phyloP scores from a whole-genome alignment of 1,139 yeast species.

The Nakaseomyces delphensis region DNA sequence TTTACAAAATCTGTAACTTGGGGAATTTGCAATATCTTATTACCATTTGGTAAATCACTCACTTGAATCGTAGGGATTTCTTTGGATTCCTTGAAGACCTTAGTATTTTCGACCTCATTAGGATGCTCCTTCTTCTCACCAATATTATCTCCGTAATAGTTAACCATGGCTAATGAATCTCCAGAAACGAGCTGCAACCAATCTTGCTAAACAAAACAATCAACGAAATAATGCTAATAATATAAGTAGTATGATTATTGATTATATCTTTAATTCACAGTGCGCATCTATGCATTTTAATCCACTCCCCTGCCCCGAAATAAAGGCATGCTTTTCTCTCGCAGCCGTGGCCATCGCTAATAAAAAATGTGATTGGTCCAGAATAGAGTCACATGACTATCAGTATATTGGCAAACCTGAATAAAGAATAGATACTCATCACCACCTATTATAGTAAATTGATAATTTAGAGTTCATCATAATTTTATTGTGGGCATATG shows the following conservation, averaged over 20 bases:
- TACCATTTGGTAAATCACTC: constrained; percentile 21
- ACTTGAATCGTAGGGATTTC: constrained; percentile 6
- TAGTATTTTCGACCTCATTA: not conserved
- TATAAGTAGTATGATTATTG: too few species aligned
- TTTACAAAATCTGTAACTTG: constrained; percentile 4
- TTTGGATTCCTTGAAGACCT: not conserved
- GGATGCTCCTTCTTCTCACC: constrained; percentile 3
- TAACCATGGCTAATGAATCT: not conserved
- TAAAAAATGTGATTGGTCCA: not conserved
- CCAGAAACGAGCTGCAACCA: too few species aligned
- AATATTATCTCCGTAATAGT: constrained; percentile 4
- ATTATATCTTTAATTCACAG: too few species aligned
- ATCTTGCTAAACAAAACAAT: too few species aligned
- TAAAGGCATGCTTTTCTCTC: not conserved
- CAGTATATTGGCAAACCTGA: too few species aligned
- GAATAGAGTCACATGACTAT: not conserved
- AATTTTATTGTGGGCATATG: too few species aligned
- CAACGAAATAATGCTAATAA: too few species aligned
- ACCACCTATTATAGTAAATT: too few species aligned
- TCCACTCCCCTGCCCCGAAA: too few species aligned
- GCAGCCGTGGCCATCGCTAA: not conserved
- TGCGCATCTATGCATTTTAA: too few species aligned
- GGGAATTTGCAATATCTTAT: constrained; percentile 14
- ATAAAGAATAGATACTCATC: not conserved
- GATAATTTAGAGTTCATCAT: too few species aligned